Conservation (phyloP, 805 yeast species). For the Candida manassasensis region DNA sequence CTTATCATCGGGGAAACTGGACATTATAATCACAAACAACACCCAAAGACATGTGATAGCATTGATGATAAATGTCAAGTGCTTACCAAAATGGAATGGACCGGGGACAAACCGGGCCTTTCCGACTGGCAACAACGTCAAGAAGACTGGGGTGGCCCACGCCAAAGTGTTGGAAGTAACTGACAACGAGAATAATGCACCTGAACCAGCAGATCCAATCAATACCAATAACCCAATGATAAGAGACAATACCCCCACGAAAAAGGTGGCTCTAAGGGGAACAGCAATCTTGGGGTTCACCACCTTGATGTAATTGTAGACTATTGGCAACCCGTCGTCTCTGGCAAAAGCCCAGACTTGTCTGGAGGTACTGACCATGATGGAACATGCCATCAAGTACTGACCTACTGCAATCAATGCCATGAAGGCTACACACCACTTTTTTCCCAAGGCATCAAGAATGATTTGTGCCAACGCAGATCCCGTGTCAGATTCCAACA, state of each 20-base stretch:
- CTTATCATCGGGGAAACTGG: conserved; percentile 55
- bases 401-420: conserved; percentile 54
- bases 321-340: conserved; percentile 69
- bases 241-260: conserved; percentile 47
- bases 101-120: conserved; percentile 56
- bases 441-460: conserved; percentile 56
- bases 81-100: conserved; percentile 56
- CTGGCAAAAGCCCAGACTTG: conserved; percentile 75
- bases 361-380: conserved; percentile 60
- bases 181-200: conserved; percentile 62
- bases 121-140: conserved; percentile 48
- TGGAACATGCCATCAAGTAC: conserved; percentile 61
- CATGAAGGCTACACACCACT: conserved; percentile 65
- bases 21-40: conserved; percentile 47
- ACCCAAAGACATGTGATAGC: conserved; percentile 46
- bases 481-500: conserved; percentile 46
- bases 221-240: conserved; percentile 54
- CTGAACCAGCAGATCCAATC: conserved; percentile 51
- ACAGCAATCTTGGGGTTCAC: conserved; percentile 55
- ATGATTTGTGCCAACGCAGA: conserved; percentile 64
- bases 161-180: conserved; percentile 61
- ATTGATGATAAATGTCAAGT: conserved; percentile 41
- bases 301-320: conserved; percentile 46
- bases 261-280: conserved; percentile 60
- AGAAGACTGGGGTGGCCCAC: conserved; percentile 57